Percentiles rank a stretch among this genome's conserved stretches.
Conservation (phyloP, 768 basidiomycete species). For the Psilocybe cyanescens region DNA sequence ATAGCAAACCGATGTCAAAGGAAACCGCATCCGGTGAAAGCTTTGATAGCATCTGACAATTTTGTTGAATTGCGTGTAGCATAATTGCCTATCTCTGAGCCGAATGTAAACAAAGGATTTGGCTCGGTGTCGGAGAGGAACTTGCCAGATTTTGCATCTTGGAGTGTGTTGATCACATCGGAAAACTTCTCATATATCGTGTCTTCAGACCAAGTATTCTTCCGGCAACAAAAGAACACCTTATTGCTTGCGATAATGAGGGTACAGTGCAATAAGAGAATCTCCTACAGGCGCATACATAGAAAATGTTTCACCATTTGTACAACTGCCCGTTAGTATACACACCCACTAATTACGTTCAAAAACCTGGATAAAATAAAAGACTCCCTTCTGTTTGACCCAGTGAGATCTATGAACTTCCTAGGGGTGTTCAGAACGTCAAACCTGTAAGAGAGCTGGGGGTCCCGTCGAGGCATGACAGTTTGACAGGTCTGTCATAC, state of each 20-base stretch:
- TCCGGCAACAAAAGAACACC: not conserved
- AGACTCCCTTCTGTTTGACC: too few species aligned
- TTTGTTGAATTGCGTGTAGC: not conserved
- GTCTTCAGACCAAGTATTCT: constrained; percentile 1
- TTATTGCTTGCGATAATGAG: not conserved
- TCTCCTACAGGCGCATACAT: not conserved
- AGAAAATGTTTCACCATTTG: too few species aligned
- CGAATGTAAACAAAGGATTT: not conserved
- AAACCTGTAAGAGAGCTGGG: too few species aligned
- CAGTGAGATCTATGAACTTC: too few species aligned
- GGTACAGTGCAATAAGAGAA: not conserved
- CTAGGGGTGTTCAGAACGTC: too few species aligned
- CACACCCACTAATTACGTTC: too few species aligned
- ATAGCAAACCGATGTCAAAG: constrained; percentile 1
- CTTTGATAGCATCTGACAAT: not conserved
- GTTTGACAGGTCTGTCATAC: too few species aligned
- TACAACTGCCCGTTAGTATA: too few species aligned
- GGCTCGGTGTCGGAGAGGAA: not conserved
- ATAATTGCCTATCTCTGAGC: not conserved
- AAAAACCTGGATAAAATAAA: too few species aligned
- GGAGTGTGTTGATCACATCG: not conserved
- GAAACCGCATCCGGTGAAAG: not conserved
- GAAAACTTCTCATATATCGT: constrained; percentile 3
- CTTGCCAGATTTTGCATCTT: not conserved
- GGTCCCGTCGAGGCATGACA: too few species aligned